Conservation (phyloP, 192 early-diverging fungal genomes). For the Bifiguratus adelaidae region DNA sequence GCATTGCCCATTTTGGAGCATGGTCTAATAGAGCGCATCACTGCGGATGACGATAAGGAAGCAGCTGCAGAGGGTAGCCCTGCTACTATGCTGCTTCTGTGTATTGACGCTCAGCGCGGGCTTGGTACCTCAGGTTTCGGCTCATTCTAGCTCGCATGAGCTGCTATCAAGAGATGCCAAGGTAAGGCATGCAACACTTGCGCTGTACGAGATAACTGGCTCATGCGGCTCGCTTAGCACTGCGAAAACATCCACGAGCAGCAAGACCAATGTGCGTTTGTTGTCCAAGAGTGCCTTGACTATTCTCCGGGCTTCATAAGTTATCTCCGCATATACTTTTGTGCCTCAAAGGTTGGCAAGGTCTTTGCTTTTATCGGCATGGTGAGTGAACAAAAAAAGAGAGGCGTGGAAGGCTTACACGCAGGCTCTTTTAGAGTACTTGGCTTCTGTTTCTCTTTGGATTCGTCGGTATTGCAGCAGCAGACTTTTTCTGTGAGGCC, state of each 20-base stretch:
- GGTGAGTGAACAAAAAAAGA: conserved; percentile 14
- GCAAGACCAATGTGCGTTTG: conserved; percentile 45
- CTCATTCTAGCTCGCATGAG: no score
- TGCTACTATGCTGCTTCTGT: no score
- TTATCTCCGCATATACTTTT: conserved; percentile 49
- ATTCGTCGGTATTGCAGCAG: conserved; percentile 67
- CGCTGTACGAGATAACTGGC: no score
- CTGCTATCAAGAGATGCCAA: no score
- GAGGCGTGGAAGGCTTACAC: neutral
- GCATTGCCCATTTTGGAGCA: no score
- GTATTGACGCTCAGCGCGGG: no score
- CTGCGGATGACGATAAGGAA: no score
- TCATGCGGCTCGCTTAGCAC: no score
- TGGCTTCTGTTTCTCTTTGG: conserved; percentile 70
- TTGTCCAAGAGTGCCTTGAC: conserved; percentile 48
- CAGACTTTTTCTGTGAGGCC: conserved; percentile 67
- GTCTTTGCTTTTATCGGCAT: conserved; percentile 26
- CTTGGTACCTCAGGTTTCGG: no score
- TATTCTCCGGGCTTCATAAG: conserved; percentile 49
- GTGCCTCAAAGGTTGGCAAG: conserved; percentile 18
- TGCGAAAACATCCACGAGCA: conserved; percentile 38
- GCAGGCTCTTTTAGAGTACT: conserved; percentile 18
- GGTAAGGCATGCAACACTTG: no score
- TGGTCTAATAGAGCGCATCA: no score
- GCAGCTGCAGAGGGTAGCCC: no score